Conservation (phyloP, 768 basidiomycete genomes). For the Boletellus sp. region DNA sequence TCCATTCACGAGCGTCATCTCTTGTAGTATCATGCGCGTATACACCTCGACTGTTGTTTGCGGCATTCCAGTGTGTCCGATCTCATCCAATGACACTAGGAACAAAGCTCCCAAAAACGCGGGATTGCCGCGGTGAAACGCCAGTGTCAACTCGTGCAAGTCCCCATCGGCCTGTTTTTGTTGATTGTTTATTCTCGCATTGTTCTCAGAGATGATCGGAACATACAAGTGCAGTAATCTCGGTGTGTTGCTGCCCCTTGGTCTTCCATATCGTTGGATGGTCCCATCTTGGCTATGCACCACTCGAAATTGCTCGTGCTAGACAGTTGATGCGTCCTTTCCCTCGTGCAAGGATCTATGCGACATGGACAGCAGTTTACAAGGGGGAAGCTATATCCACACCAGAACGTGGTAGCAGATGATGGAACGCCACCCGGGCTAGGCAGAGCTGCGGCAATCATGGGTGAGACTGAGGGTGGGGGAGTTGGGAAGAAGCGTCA, state of each 20-base stretch:
- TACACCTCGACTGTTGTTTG: background rate
- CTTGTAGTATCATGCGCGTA: constrained; percentile 12
- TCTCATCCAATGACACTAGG: constrained; percentile 5
- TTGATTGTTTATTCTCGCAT: background rate
- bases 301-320: constrained; percentile 58
- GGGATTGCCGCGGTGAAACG: constrained; percentile 9
- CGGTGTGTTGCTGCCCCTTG: constrained; percentile 46
- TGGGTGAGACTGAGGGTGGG: constrained; percentile 35
- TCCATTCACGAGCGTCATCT: constrained; percentile 12
- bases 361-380: constrained; percentile 58
- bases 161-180: background rate
- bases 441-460: constrained; percentile 40
- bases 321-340: constrained; percentile 53
- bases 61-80: background rate
- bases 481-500: constrained; percentile 72
- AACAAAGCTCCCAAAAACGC: constrained; percentile 10
- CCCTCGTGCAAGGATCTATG: constrained; percentile 57
- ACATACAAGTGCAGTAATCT: constrained; percentile 17
- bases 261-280: constrained; percentile 5
- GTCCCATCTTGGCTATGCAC: constrained; percentile 26
- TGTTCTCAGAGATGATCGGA: background rate
- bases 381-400: constrained; percentile 68
- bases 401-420: constrained; percentile 75
- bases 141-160: constrained; percentile 17
- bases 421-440: constrained; percentile 66